Base-by-base conservation (phyloP, 306 rosid genomes). In the Cicer chorassanicum region DNA sequence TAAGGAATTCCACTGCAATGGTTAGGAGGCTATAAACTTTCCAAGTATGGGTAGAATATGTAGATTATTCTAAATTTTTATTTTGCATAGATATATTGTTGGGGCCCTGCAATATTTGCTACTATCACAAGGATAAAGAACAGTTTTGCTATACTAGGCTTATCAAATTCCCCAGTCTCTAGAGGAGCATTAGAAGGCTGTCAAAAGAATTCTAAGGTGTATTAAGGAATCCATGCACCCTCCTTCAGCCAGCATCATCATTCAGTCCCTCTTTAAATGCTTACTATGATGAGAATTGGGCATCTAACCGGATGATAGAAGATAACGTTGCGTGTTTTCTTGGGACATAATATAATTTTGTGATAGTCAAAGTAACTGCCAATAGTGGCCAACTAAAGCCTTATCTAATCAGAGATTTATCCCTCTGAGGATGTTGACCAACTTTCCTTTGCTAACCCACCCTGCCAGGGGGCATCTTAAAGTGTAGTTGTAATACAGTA, bases 361-460 rank as follows among this genome's bases (percentile, higher is more conserved):
- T 55, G 39, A 10, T 19, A 6, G 8, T 55, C 39, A 21, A 19
- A 56, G 39, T 19, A 54, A 56, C n/a, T 0, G 14, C 39, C 13
- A 56, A 14, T 56, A 19, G 62, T 56, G 64, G 41, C 64, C 64
- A 57, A 50, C 21, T 56, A 19, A 19, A 56, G 38, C 62, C 62
- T 56, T 21, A 56, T 9, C 39, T 18, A 21, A 4, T 56, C 13
- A 19, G 39, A 19, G 6, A 56, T 19, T 56, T 56, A 19, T 19
- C 62, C 6, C 39, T 21, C 9, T 55, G 13, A 55, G 36, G 61
- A 12, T 8, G 36, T 55, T 24, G 63, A 56, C 6, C 39, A 21
- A 21, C 13, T 21, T 56, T 21, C 39, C 63, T 56, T 19, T 56
- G 63, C 36, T 19, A n/a, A 10, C 63, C 11, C 13, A 21, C 29